Conservation (phyloP, 148 eudicot genomes). For the Vaccinium darrowii region DNA sequence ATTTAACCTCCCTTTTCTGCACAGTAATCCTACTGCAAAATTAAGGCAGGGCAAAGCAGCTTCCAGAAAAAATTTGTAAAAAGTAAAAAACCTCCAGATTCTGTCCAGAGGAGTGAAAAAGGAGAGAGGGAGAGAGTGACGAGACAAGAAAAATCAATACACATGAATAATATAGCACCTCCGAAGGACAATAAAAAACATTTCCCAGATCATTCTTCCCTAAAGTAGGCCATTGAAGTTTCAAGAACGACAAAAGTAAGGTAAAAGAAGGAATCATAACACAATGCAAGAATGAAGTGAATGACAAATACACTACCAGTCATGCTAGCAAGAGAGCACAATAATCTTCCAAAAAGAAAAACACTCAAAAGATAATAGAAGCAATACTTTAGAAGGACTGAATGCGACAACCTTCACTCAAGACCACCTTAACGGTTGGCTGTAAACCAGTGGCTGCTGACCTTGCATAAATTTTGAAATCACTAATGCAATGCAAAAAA, state of each 20-base stretch:
- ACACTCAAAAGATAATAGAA: too few relatives aligned
- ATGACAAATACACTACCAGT: not conserved
- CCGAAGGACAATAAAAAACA: not conserved
- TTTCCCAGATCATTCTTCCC: not conserved
- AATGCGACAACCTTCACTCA: not conserved
- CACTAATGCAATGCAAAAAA: not conserved
- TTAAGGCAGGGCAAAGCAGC: too few relatives aligned
- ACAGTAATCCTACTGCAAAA: not conserved
- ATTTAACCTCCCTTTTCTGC: too few relatives aligned
- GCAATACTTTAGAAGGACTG: too few relatives aligned
- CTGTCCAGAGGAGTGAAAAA: not conserved
- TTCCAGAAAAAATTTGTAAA: too few relatives aligned
- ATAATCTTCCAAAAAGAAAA: too few relatives aligned
- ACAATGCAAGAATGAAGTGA: not conserved
- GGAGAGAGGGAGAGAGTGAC: not conserved
- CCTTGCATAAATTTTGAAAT: not conserved
- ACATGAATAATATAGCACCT: not conserved
- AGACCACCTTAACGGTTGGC: not conserved
- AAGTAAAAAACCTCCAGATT: too few relatives aligned
- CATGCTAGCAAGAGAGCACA: not conserved
- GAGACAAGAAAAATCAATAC: not conserved
- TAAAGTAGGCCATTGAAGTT: not conserved
- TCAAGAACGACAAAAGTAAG: not conserved
- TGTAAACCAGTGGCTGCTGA: not conserved
- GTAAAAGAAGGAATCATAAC: not conserved